phyloP scores from a whole-genome alignment of 345 rosid species.

The Populus alba region DNA sequence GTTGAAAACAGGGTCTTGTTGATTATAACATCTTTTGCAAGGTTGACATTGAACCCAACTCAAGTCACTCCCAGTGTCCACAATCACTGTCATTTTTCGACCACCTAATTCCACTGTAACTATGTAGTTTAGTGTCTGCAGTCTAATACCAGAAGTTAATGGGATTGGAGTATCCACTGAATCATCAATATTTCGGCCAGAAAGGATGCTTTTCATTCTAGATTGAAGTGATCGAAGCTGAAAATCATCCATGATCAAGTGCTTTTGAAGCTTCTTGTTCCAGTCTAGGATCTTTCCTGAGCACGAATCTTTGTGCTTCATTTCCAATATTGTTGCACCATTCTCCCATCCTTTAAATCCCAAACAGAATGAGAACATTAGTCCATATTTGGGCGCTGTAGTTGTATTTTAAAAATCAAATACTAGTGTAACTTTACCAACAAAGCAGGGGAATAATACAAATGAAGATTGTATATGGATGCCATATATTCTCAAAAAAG shows the following conservation, averaged over 20 bases:
- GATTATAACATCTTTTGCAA: conserved; percentile 66
- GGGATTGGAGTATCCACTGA: conserved; percentile 46
- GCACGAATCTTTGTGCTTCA: conserved; percentile 64
- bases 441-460: background rate
- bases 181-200: conserved; percentile 18
- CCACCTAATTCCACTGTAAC: conserved; percentile 62
- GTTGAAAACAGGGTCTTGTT: conserved; percentile 65
- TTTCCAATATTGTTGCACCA: conserved; percentile 64
- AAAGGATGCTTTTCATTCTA: conserved; percentile 30
- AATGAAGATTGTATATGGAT: conserved; percentile 1
- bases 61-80: conserved; percentile 91
- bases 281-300: conserved; percentile 44
- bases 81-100: conserved; percentile 57
- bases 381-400: background rate
- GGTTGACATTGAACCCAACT: conserved; percentile 97
- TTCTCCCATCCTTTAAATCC: conserved; percentile 39
- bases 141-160: conserved; percentile 56
- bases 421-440: background rate
- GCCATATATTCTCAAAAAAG: background rate
- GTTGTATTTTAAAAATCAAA: background rate
- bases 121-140: conserved; percentile 68
- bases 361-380: background rate
- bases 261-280: conserved; percentile 53
- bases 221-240: conserved; percentile 56
- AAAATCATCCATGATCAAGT: conserved; percentile 50